Evolutionary conservation across 73 alveolate genomes (phyloP), one percentile per base, ranked within the genome.

Genomic region (Breviolum minutum): DNA sequence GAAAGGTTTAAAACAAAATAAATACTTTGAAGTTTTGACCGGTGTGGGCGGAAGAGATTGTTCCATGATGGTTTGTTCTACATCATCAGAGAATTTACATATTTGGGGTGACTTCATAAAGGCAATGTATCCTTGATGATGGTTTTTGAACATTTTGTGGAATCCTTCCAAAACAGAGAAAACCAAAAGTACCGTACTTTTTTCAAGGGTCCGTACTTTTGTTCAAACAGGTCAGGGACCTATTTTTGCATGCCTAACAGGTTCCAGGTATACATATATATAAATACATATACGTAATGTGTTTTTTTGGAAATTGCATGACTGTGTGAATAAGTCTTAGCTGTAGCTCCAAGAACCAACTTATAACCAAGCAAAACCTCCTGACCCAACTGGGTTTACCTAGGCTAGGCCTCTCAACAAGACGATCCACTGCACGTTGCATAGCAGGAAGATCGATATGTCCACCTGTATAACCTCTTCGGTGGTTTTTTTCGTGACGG

Each of bases 391-490:
- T 14, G 27, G 27, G 22, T 6, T 76, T 7, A 2, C 32, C 26
- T 0, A n/a, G 30, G 20, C 19, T 27, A 5, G 54, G 40, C 95
- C 95, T 88, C 54, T 64, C 83, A 64, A 88, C 95, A 22, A 88
- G 68, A 8, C 95, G 83, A 16, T 88, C 64, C 84, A 88, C 95
- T 19, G 95, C 95, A 7, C 95, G 95, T 26, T 88, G 95, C 95
- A 88, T 64, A 54, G 95, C 95, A 19, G 79, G 69, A 19, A 66
- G 30, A 24, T 88, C 95, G 60, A 88, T 22, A 69, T 64, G 95
- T 26, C 27, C 66, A 6, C 62, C 82, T n/a, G 63, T 40, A 32
- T 73, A 29, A 62, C 17, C 29, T 82, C 95, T 84, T 88, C 20
- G 81, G 95, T 3, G 54, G 5, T 40, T 40, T 40, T 40, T 30